Evolutionary conservation across 495 filamentous ascomycete species (phyloP).

Genomic region (Hyaloscypha hepaticicola): DNA sequence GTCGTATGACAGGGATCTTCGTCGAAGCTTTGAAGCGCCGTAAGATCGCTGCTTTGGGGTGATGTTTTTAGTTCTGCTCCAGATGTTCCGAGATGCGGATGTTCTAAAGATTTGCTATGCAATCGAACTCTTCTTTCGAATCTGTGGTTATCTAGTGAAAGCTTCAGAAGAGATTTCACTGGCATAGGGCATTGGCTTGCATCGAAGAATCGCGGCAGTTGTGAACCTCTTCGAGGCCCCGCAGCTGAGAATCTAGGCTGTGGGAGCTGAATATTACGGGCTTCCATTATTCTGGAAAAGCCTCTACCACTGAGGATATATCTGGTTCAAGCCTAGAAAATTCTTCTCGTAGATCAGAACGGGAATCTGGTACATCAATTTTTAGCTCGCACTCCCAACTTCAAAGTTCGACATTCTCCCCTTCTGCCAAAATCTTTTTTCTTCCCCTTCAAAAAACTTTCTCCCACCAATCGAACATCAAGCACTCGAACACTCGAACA

Average conservation of each 20-base stretch:
- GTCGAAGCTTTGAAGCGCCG: background rate
- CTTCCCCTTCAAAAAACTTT: background rate
- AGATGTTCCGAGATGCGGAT: background rate
- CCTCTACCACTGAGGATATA: background rate
- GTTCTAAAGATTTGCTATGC: background rate
- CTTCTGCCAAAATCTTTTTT: background rate
- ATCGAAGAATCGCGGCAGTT: too few species aligned
- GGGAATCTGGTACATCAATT: background rate
- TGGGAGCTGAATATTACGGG: too few species aligned
- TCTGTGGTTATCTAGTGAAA: background rate
- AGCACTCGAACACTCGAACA: background rate
- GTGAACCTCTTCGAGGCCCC: too few species aligned
- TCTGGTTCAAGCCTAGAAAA: background rate
- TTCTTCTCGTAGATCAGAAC: background rate
- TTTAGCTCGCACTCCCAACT: background rate
- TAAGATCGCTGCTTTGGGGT: background rate
- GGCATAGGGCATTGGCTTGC: too few species aligned
- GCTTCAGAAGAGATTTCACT: background rate
- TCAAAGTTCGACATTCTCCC: background rate
- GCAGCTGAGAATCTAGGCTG: too few species aligned
- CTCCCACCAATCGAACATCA: background rate
- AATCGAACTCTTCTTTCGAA: background rate
- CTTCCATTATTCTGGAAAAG: background rate
- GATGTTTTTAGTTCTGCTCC: background rate
- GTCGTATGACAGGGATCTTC: background rate